A percentile compares a stretch with the other conserved stretches of the same genome.
Conservation (phyloP, 306 rosid genomes). For the Rosa persica region DNA sequence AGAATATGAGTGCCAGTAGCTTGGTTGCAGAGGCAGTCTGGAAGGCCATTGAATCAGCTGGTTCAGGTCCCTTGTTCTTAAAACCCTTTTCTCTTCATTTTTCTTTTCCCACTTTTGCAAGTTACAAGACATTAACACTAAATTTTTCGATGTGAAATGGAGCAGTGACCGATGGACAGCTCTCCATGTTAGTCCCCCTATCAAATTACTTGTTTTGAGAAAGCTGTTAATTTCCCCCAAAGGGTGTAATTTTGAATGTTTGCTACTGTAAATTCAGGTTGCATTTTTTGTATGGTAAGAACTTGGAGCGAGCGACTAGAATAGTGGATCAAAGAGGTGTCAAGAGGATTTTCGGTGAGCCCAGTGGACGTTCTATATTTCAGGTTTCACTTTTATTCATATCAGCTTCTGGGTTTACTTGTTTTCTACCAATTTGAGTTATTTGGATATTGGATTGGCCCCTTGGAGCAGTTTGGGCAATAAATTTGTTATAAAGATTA, state of each 20-base stretch:
- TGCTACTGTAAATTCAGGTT: constrained; percentile 44
- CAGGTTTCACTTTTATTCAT: constrained; percentile 46
- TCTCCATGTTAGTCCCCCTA: constrained; percentile 45
- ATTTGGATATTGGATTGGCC: background rate
- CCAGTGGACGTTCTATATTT: constrained; percentile 74
- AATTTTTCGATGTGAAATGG: constrained; percentile 7
- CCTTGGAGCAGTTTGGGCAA: background rate
- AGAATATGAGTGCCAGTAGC: constrained; percentile 37
- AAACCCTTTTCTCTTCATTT: background rate
- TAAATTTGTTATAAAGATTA: background rate
- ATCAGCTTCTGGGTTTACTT: background rate
- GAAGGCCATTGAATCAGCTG: constrained; percentile 43
- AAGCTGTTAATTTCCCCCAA: background rate
- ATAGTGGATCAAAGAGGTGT: constrained; percentile 88
- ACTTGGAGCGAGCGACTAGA: constrained; percentile 83
- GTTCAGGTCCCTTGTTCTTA: constrained; percentile 28
- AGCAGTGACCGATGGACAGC: constrained; percentile 50
- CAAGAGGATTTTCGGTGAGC: constrained; percentile 63
- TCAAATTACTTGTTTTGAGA: background rate
- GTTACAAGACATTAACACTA: background rate
- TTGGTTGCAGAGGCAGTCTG: constrained; percentile 48
- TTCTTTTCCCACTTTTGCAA: background rate
- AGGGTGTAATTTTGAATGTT: background rate
- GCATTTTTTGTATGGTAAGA: constrained; percentile 88
- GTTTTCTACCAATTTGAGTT: background rate